A percentile compares a stretch with the other conserved stretches of the same genome.
phyloP scores from a whole-genome alignment of 164 flowering plant genomes.

The Brasenia schreberi region DNA sequence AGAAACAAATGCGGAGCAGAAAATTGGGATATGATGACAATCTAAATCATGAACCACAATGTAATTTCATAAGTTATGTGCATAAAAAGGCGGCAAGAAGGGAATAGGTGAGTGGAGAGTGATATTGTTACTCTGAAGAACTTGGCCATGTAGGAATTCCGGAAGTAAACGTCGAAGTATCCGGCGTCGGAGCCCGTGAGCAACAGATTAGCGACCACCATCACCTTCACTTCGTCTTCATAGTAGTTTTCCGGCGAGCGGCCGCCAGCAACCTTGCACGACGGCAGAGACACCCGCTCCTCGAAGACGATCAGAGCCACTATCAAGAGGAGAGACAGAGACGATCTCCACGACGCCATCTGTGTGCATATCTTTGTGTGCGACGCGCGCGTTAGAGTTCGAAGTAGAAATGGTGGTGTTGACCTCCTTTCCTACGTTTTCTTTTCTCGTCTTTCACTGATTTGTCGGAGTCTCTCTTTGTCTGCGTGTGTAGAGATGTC shows the following conservation, averaged over 20 bases:
- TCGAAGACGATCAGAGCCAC: conserved; percentile 21
- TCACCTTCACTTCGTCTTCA: conserved; percentile 45
- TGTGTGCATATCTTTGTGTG: not conserved
- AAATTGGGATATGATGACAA: too few relatives aligned
- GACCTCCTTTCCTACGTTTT: too few relatives aligned
- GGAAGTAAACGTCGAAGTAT: conserved; percentile 26
- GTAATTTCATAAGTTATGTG: too few relatives aligned
- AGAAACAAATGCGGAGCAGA: too few relatives aligned
- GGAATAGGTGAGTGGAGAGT: too few relatives aligned
- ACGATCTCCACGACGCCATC: conserved; percentile 11
- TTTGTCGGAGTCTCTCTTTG: too few relatives aligned
- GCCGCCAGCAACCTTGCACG: conserved; percentile 21
- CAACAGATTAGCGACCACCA: conserved; percentile 51
- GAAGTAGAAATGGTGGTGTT: too few relatives aligned
- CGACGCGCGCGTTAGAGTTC: not conserved
- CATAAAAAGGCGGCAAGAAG: too few relatives aligned
- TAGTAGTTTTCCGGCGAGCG: conserved; percentile 7
- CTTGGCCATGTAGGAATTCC: conserved; percentile 40
- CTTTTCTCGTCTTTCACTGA: too few relatives aligned
- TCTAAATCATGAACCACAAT: too few relatives aligned
- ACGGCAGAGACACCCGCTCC: conserved; percentile 33
- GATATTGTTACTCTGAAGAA: conserved; percentile 34
- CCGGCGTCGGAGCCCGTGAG: conserved; percentile 46
- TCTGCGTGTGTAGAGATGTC: too few relatives aligned
- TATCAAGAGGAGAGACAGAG: conserved; percentile 12